Base-by-base conservation (phyloP, 345 rosid genomes). In the Eucalyptus microcorys region DNA sequence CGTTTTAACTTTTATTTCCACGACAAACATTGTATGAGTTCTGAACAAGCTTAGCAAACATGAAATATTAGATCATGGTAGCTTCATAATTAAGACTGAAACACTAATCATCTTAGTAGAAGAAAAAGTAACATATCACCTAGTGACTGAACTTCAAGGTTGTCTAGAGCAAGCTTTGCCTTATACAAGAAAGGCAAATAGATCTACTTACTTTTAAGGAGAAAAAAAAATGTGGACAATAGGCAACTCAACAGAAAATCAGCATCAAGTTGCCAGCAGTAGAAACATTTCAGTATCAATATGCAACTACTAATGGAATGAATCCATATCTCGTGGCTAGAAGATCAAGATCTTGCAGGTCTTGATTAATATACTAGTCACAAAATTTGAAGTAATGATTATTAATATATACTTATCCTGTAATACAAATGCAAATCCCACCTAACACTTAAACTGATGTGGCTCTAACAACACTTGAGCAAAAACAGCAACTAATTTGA, bases 391-490 rank as follows among this genome's bases (percentile, higher is more conserved):
- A 57, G n/a, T 4, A 57, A 57, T 57, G 64, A 26, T 57, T 9
- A 26, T 57, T 10, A 57, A 4, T 2, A 57, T 0, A 57, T 57
- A 26, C n/a, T 57, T 5, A 24, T 10, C 14, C 0, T 10, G n/a
- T 57, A 10, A 57, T 24, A 4, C 14, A 57, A 0, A 26, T 57
- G n/a, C 64, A 57, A 57, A 57, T 57, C 64, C n/a, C 64, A 57
- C 64, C 6, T 24, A 61, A 61, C 17, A 6, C 17, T 61, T 5
- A 61, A 61, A 10, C 14, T 57, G 14, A 57, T 61, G 4, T 30
- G 71, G 71, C 71, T 61, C 34, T 32, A 66, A 66, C 79, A 30
- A 15, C 40, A 66, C 79, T 32, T 7, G 16, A 32, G 37, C 11
- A n/a, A 64, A 14, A n/a, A n/a, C 40, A 66, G 0, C 40, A 66